A percentile compares a stretch with the other conserved stretches of the same genome.
These are phyloP conservation scores for Alternaria triticina DNA, from an alignment of 2,329 filamentous ascomycete species.

Conservation along the genomic window DNA sequence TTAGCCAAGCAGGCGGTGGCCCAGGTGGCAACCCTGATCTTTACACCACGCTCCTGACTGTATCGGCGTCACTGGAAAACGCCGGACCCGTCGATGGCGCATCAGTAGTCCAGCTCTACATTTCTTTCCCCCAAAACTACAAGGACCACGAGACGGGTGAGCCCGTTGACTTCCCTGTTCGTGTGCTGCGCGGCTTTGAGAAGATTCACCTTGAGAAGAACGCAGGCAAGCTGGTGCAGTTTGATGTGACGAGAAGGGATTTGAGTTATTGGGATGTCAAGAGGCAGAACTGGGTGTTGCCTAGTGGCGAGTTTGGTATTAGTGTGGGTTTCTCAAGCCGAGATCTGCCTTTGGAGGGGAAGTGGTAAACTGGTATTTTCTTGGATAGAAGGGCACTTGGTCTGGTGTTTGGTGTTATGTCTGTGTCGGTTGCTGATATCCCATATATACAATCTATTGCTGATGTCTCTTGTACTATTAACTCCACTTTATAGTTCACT, in stretches of 20 bases:
- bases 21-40: conserved; percentile 72
- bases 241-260: conserved; percentile 50
- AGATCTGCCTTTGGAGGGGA: conserved; percentile 39
- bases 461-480: too few species aligned
- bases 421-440: neutral
- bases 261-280: conserved; percentile 51
- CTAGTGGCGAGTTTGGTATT: conserved; percentile 40
- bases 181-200: conserved; percentile 52
- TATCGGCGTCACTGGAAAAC: conserved; percentile 65
- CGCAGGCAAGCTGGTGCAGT: conserved; percentile 36
- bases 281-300: conserved; percentile 52
- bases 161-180: conserved; percentile 63
- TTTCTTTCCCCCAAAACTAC: conserved; percentile 55
- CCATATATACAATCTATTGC: neutral
- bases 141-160: conserved; percentile 52
- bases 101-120: conserved; percentile 65
- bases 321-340: conserved; percentile 44
- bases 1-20: conserved; percentile 71
- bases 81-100: conserved; percentile 62
- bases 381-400: conserved; percentile 1
- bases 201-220: conserved; percentile 46
- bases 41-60: conserved; percentile 62
- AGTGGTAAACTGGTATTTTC: conserved; percentile 26
- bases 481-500: conserved; percentile 27
- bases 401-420: neutral